Percentiles rank a stretch among this genome's conserved stretches.
Evolutionary conservation across 148 eudicot genomes (phyloP).

Genomic region (Fagopyrum homotropicum): DNA sequence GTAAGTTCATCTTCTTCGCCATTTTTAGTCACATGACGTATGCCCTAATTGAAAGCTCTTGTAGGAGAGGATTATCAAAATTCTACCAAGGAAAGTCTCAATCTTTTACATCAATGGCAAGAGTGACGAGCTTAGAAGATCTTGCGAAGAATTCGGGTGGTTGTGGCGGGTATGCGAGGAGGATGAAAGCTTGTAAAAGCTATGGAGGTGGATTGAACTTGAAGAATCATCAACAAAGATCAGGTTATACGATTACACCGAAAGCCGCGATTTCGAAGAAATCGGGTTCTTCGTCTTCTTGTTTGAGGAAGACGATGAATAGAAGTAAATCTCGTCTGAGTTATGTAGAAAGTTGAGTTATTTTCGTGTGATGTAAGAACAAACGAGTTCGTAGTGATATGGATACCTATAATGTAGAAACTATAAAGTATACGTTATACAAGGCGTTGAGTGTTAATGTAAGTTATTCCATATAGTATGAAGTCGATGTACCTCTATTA

Average conservation of each 20-base stretch:
- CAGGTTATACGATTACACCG: constrained; percentile 19
- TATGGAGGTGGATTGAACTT: constrained; percentile 49
- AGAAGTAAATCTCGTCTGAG: neutral
- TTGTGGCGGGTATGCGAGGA: constrained; percentile 27
- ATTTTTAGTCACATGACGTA: neutral
- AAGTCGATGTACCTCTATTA: no score
- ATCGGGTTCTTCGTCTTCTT: constrained; percentile 16
- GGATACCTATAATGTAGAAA: no score
- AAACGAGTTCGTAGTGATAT: neutral
- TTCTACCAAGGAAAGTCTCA: constrained; percentile 79
- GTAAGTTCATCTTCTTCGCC: constrained; percentile 32
- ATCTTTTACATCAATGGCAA: constrained; percentile 68
- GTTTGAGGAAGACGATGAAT: constrained; percentile 20
- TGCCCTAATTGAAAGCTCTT: neutral
- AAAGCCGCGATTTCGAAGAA: constrained; percentile 61
- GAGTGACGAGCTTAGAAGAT: constrained; percentile 70
- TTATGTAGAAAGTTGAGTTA: neutral
- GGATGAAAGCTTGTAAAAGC: constrained; percentile 51
- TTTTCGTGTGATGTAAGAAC: neutral
- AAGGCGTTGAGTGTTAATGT: no score
- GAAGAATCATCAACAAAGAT: constrained; percentile 20
- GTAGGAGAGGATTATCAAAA: constrained; percentile 79
- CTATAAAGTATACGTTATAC: no score
- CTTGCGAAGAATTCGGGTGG: constrained; percentile 51
- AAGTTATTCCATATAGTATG: no score